Evolutionary conservation across 75 land plant species (phyloP).

Genomic region (Ceratopteris richardii): DNA sequence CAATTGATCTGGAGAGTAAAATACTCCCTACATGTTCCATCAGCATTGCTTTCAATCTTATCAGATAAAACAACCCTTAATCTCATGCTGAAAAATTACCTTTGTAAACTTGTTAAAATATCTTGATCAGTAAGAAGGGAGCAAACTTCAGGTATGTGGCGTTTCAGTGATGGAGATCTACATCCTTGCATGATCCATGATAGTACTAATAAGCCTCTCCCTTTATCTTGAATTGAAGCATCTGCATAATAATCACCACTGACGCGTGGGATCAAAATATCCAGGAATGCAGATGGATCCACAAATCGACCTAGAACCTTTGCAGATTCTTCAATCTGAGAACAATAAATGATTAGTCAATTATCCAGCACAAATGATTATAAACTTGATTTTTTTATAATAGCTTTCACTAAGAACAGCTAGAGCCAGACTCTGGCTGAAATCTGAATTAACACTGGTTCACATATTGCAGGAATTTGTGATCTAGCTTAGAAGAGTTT

Average conservation of each 20-base stretch:
- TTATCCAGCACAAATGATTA: not conserved
- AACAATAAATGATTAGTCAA: not conserved
- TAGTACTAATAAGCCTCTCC: constrained; percentile 20
- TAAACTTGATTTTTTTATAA: too few relatives aligned
- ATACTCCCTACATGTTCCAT: too few relatives aligned
- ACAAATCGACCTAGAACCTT: constrained; percentile 31
- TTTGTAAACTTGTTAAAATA: constrained; percentile 28
- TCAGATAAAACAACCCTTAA: too few relatives aligned
- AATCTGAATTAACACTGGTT: too few relatives aligned
- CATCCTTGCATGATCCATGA: constrained; percentile 22
- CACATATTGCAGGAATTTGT: too few relatives aligned
- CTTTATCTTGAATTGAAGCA: constrained; percentile 19
- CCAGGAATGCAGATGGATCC: constrained; percentile 27
- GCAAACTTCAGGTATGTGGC: constrained; percentile 36
- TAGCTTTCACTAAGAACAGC: too few relatives aligned
- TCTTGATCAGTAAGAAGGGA: constrained; percentile 26
- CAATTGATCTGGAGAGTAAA: too few relatives aligned
- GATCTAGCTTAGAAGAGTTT: too few relatives aligned
- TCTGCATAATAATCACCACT: constrained; percentile 20
- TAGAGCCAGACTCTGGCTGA: too few relatives aligned
- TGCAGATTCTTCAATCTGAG: constrained; percentile 29
- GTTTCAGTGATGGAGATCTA: constrained; percentile 1
- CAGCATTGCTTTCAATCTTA: too few relatives aligned
- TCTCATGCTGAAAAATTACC: too few relatives aligned
- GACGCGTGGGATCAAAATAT: constrained; percentile 23